Base-by-base conservation (phyloP, 73 alveolate genomes). In the Paramecium pentaurelia region DNA sequence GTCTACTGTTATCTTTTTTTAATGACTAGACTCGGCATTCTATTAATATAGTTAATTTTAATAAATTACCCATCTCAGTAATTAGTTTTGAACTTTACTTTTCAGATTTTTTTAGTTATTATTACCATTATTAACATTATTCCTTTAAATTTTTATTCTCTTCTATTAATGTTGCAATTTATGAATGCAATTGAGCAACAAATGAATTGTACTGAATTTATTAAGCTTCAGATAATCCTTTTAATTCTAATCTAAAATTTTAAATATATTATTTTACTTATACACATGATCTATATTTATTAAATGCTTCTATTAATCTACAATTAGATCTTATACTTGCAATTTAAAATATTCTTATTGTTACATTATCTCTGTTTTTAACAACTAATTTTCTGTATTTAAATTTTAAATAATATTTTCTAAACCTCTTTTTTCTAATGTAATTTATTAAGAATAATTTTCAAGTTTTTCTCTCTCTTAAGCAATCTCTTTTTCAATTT, bases 151-250 rank as follows among this genome's bases (percentile, higher is more conserved):
- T 11, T 80, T 80, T 40, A 25, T 80, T 80, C 27, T 80, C 91
- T 45, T 45, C 36, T 32, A 16, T 40, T 20, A 80, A 45, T 27
- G 7, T 1, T 16, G 36, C 58, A 18, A 80, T 80, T 45, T 80
- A 47, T 3, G 49, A 32, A 34, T 80, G 34, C 11, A 45, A 80
- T 37, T 80, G 45, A 14, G 8, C 47, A 14, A 80, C 58, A 28
- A 80, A 25, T 22, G 25, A 42, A 80, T 80, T 80, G 45, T 40
- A 80, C 8, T 80, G n/a, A 45, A 49, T 58, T 80, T 80, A 80
- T 16, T 80, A 80, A 0, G 58, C 91, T 80, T 80, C 91, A 80
- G 71, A n/a, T 80, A 80, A 80, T 11, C 91, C 91, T 80, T 80
- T 80, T 36, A 80, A 45, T 49, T 80, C 91, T 25, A 80, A 80